Evolutionary conservation across 1,139 yeast species (phyloP).

Genomic region (Pichia sp.): DNA sequence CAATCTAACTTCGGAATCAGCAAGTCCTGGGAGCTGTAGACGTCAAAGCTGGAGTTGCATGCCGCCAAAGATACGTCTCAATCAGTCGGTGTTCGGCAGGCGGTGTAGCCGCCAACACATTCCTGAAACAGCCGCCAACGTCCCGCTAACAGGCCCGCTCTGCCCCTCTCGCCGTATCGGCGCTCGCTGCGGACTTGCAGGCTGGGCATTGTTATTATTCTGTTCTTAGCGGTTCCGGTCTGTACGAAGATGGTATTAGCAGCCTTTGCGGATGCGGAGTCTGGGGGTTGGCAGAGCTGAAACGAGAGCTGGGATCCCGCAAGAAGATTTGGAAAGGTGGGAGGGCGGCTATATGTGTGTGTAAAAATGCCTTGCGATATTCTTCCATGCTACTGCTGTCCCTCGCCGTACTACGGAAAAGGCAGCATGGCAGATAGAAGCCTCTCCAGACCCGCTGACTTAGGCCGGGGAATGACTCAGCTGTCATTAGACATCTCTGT

Average conservation of each 20-base stretch:
- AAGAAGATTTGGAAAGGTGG: no score
- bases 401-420: no score
- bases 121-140: not conserved
- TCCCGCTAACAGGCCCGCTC: not conserved
- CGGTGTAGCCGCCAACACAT: slow-evolving; percentile 1
- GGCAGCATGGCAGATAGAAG: no score
- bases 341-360: no score
- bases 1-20: not conserved
- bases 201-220: not conserved
- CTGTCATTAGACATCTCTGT: not conserved
- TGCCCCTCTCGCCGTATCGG: not conserved
- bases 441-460: no score
- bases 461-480: not conserved
- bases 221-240: not conserved
- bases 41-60: not conserved
- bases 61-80: not conserved
- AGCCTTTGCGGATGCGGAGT: no score
- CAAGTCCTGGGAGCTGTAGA: not conserved
- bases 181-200: not conserved
- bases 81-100: not conserved
- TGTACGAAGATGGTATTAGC: not conserved
- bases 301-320: no score
- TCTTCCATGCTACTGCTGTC: no score
- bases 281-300: no score
- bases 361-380: no score